Percentiles rank a stretch among this genome's conserved stretches.
Evolutionary conservation across 257 asterid species (phyloP).

Genomic region (Anisodus tanguticus): DNA sequence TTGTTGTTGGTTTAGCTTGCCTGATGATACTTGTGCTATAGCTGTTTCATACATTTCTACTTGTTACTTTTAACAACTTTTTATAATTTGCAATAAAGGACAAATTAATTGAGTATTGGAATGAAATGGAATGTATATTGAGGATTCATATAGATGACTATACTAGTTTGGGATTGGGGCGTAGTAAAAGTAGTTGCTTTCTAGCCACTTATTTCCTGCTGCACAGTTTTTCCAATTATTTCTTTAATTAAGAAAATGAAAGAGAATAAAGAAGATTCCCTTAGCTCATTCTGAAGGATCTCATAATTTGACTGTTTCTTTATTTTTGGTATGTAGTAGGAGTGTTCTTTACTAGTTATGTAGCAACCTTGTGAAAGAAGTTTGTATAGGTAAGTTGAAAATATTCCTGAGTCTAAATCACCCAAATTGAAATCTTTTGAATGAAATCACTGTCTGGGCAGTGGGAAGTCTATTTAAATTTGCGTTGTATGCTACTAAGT

Average conservation of each 20-base stretch:
- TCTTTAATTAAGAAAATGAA: no score
- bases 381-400: background rate
- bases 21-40: background rate
- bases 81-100: background rate
- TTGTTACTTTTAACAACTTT: background rate
- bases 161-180: background rate
- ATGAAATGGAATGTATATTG: background rate
- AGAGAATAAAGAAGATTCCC: no score
- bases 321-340: constrained; percentile 21
- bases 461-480: background rate
- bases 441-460: background rate
- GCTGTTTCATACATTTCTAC: background rate
- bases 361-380: background rate
- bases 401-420: background rate
- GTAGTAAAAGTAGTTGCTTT: background rate
- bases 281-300: no score
- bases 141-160: background rate
- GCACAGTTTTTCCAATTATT: background rate
- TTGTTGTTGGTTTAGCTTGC: background rate
- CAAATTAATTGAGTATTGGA: background rate
- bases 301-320: background rate
- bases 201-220: background rate
- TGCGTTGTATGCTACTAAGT: background rate
- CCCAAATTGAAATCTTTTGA: background rate
- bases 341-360: background rate